These are phyloP conservation scores for Lolium perenne DNA, from an alignment of 176 grass and related monocot species.

Conservation along the genomic window DNA sequence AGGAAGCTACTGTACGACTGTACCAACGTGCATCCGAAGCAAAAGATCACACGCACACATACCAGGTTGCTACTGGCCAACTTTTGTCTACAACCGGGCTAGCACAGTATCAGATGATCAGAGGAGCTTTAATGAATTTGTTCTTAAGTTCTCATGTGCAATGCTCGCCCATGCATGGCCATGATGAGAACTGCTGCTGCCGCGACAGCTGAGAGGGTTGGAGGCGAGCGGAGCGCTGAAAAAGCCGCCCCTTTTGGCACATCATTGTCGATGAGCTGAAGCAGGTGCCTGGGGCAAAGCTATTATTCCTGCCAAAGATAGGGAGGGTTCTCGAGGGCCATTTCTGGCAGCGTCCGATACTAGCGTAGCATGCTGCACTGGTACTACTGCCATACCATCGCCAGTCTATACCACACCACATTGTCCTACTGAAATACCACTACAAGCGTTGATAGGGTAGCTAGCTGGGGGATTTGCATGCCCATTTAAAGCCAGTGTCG, in stretches of 20 bases:
- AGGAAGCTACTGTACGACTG: conserved; percentile 19
- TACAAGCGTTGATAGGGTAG: background rate
- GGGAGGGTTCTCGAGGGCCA: conserved; percentile 38
- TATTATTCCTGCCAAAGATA: conserved; percentile 40
- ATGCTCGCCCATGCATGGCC: conserved; percentile 9
- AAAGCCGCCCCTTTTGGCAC: conserved; percentile 65
- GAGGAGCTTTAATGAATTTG: conserved; percentile 52
- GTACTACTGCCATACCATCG: background rate
- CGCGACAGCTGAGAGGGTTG: conserved; percentile 31
- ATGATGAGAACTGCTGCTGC: conserved; percentile 45
- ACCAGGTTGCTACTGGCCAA: background rate
- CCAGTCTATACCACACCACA: conserved; percentile 4
- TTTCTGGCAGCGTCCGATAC: conserved; percentile 41
- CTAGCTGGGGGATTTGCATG: background rate
- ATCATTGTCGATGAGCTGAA: conserved; percentile 46
- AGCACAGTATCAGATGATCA: conserved; percentile 35
- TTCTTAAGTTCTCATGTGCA: conserved; percentile 26
- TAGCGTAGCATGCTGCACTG: background rate
- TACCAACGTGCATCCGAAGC: conserved; percentile 26
- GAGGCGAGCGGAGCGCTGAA: conserved; percentile 40
- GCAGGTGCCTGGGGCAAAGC: conserved; percentile 43
- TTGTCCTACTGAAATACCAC: conserved; percentile 12
- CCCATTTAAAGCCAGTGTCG: conserved; percentile 23
- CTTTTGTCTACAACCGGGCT: conserved; percentile 33
- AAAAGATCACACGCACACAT: conserved; percentile 20